Evolutionary conservation across 352 stramenopile genomes (phyloP), one percentile per base, ranked within the genome.

Genomic region (Phytophthora melonis): DNA sequence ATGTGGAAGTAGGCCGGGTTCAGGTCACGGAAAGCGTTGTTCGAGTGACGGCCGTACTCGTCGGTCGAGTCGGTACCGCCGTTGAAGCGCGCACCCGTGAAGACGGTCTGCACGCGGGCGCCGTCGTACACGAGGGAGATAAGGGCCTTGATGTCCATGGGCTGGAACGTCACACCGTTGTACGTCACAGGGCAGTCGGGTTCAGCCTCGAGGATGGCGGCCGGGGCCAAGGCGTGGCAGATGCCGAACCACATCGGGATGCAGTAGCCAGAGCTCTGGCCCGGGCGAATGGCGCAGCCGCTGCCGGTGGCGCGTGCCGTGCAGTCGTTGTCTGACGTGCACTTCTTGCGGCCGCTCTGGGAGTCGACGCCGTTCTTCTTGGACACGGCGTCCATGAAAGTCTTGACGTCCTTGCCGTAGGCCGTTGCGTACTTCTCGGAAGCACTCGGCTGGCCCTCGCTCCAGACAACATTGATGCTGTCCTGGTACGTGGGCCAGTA

Each of bases 401-500:
- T 58, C 21, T 62, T 71, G 10, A 69, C 55, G 30, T 87, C 50
- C 11, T 82, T 64, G 3, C 63, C 68, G 47, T 82, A 87, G 0
- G 78, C 80, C 0, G 19, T 78, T 0, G 80, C 80, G 52, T 85
- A 87, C 68, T 87, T 87, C 57, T 75, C 66, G 2, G 77, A 64
- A 18, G 80, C 58, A 32, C 80, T 87, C 2, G 63, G 45, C 23
- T 79, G 23, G 3, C 58, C 58, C 5, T 65, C 14, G 5, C 32
- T 68, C 79, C 80, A 84, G 11, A 67, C 45, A 47, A 68, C 58
- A 77, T 90, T 90, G 71, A 88, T 89, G 61, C 83, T 70, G 72
- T 91, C 83, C 45, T 77, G 65, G 76, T 87, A 91, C 36, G 72
- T 63, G 7, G 81, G 80, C 79, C 81, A 91, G 76, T 91, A 87